Conservation (phyloP, 371 early-diverging fungal genomes). For the Mucor ambiguus region DNA sequence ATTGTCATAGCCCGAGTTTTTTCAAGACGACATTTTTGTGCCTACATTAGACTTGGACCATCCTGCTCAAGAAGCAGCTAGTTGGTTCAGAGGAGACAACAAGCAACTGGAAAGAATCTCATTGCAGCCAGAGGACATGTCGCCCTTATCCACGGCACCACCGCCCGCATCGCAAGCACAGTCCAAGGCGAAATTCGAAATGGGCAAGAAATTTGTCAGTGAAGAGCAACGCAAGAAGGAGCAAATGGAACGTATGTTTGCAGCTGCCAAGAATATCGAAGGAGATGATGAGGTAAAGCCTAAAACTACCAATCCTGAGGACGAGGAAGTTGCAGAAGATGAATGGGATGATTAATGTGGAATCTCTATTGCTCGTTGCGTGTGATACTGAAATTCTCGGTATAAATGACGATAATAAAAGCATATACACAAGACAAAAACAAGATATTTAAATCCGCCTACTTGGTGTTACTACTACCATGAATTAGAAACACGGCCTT, state of each 20-base stretch:
- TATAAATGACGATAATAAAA: too few species aligned
- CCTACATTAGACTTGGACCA: conserved; percentile 61
- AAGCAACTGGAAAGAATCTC: conserved; percentile 35
- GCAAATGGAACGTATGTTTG: conserved; percentile 60
- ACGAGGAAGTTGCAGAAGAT: conserved; percentile 32
- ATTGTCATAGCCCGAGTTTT: conserved; percentile 66
- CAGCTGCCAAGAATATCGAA: conserved; percentile 48
- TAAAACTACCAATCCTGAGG: conserved; percentile 19
- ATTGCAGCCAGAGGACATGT: conserved; percentile 65
- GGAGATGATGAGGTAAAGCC: conserved; percentile 46
- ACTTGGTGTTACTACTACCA: neutral
- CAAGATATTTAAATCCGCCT: neutral
- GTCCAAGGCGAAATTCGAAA: conserved; percentile 45
- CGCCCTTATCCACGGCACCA: conserved; percentile 51
- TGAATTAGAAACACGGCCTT: neutral
- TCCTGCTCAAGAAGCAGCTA: conserved; percentile 50
- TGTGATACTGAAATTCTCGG: neutral
- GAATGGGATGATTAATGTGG: conserved; percentile 32
- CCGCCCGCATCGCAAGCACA: conserved; percentile 40
- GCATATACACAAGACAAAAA: neutral
- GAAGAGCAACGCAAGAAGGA: conserved; percentile 48
- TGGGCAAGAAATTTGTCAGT: conserved; percentile 39
- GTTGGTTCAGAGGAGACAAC: conserved; percentile 60
- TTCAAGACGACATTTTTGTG: conserved; percentile 87
- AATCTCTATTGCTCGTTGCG: neutral